Conservation (phyloP, 2,329 filamentous ascomycete species). For the Raffaelea albimanens region DNA sequence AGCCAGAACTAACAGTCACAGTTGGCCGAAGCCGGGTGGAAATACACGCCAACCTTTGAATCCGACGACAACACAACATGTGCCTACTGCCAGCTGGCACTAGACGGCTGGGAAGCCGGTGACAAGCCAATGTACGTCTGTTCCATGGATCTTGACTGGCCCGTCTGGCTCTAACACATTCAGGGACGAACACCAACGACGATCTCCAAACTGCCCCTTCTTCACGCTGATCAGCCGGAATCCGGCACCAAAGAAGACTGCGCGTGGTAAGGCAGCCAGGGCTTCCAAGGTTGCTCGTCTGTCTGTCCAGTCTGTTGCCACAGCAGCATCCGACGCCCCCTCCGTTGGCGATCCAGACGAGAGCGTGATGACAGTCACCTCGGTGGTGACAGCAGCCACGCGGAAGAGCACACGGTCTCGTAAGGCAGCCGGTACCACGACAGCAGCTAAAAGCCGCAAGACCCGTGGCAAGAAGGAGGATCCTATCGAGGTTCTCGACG, state of each 20-base stretch:
- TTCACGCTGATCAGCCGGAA: constrained; percentile 59
- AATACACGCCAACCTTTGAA: constrained; percentile 75
- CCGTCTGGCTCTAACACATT: constrained; percentile 5
- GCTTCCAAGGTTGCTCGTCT: constrained; percentile 62
- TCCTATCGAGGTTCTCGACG: constrained; percentile 34
- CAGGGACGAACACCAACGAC: constrained; percentile 76
- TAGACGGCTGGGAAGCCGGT: constrained; percentile 90
- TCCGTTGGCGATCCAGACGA: constrained; percentile 45
- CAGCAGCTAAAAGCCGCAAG: constrained; percentile 35
- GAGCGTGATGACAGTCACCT: constrained; percentile 50
- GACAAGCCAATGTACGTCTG: constrained; percentile 73
- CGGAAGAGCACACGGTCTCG: constrained; percentile 41
- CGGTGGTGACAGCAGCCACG: constrained; percentile 45
- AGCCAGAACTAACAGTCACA: constrained; percentile 23
- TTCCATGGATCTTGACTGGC: neutral
- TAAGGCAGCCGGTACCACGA: constrained; percentile 40
- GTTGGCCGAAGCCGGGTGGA: constrained; percentile 90
- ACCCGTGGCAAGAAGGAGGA: constrained; percentile 45
- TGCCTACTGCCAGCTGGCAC: constrained; percentile 76
- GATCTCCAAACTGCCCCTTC: constrained; percentile 73
- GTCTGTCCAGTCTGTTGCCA: constrained; percentile 48
- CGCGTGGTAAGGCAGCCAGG: constrained; percentile 42
- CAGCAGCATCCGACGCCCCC: constrained; percentile 37
- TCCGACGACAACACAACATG: constrained; percentile 87
- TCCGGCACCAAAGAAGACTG: constrained; percentile 45